Percentiles rank a stretch among this genome's conserved stretches.
These are phyloP conservation scores for Malus hybrid DNA, from an alignment of 331 rosid genomes.

Conservation along the genomic window DNA sequence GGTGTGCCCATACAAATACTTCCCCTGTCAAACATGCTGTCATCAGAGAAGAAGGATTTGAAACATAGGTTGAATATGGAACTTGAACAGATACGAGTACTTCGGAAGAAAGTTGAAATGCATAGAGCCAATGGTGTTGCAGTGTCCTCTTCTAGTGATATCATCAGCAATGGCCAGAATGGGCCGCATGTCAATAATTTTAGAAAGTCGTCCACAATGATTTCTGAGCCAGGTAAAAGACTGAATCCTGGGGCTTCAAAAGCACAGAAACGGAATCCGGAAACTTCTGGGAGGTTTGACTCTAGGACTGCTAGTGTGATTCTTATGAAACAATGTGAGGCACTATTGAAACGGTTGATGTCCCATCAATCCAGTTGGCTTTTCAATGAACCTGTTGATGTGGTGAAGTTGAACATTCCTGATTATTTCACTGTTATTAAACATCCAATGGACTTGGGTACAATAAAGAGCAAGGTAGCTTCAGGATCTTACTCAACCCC, in stretches of 20 bases:
- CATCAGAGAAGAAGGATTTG: slow-evolving; percentile 47
- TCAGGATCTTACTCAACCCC: slow-evolving; percentile 52
- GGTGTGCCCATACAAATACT: slow-evolving; percentile 44
- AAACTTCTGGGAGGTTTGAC: slow-evolving; percentile 49
- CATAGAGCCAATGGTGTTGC: slow-evolving; percentile 45
- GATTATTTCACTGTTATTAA: slow-evolving; percentile 70
- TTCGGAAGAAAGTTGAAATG: slow-evolving; percentile 58
- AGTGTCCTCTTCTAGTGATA: slow-evolving; percentile 70
- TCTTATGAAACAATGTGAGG: slow-evolving; percentile 68
- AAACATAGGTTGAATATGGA: slow-evolving; percentile 49
- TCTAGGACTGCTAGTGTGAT: slow-evolving; percentile 31
- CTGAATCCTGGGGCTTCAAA: slow-evolving; percentile 22
- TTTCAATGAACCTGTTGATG: slow-evolving; percentile 74
- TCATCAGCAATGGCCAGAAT: slow-evolving; percentile 51
- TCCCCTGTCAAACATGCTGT: slow-evolving; percentile 45
- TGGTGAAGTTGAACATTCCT: slow-evolving; percentile 59
- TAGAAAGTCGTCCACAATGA: slow-evolving; percentile 29
- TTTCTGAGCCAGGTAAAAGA: slow-evolving; percentile 26
- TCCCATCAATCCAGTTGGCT: slow-evolving; percentile 57
- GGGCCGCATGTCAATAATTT: slow-evolving; percentile 29
- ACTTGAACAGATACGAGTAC: slow-evolving; percentile 53
- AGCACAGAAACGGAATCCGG: slow-evolving; percentile 45
- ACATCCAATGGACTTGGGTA: slow-evolving; percentile 87
- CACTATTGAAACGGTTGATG: slow-evolving; percentile 58
- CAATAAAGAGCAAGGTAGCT: slow-evolving; percentile 47